Evolutionary conservation across 805 yeast species (phyloP), one percentile per base, ranked within the genome.

Genomic region (Priceomyces melissophilus): DNA sequence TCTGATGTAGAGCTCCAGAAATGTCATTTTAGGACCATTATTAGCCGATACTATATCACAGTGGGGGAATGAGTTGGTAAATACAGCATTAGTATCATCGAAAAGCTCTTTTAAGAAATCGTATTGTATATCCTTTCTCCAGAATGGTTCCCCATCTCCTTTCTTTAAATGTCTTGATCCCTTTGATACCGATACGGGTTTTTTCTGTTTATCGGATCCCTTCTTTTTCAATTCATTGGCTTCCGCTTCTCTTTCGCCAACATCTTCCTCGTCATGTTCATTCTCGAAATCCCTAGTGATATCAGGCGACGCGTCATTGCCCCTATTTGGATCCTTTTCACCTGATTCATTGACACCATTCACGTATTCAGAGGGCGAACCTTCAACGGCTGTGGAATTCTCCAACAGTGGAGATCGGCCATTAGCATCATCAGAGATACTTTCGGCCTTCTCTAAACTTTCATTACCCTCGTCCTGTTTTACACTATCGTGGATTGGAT

Each of bases 111-210:
- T 66, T 40, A 91, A 65, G 49, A 90, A 87, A 49, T 84, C 89
- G 60, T 81, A 85, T 60, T 89, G 96, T 42, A 91, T 83, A 53
- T 91, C 98, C 41, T 67, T 75, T 37, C 98, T 73, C 84, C 93
- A 86, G 43, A 90, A 80, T 14, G 96, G 95, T 53, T 86, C 95
- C 4, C 98, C 96, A 55, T 91, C 98, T 13, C 80, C 73, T 57
- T 90, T 91, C 62, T 91, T 91, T 51, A 91, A 61, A 60, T 83
- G 89, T 34, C 86, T 68, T 20, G 70, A 63, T 3, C 73, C 63
- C 35, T 52, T 58, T 23, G 60, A 53, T 31, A 53, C 51, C 10
- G 57, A 38, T 15, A 49, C 43, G 32, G 48, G 42, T 47, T 40
- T 44, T 43, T 50, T 35, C 30, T 31, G 50, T 47, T 65, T 56